phyloP scores from a whole-genome alignment of 1,284 basidiomycete genomes.

The Cryptococcus floricola region DNA sequence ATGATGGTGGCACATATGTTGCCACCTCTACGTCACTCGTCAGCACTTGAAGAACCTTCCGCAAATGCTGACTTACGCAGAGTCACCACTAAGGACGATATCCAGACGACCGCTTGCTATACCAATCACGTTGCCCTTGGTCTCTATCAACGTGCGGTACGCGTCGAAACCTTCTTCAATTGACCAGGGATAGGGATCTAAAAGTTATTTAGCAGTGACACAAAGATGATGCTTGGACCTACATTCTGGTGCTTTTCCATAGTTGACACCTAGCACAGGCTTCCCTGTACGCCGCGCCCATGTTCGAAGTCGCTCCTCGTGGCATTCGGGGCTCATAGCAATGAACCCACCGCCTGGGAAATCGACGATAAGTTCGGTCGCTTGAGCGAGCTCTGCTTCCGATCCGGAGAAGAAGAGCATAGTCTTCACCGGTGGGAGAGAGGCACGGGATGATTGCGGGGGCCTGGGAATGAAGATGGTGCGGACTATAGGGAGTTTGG shows the following conservation, averaged over 20 bases:
- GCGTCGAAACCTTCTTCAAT: constrained; percentile 91
- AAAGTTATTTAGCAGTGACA: constrained; percentile 1
- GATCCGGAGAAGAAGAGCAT: constrained; percentile 79
- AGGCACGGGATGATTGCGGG: constrained; percentile 65
- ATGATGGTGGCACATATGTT: constrained; percentile 77
- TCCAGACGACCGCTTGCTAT: constrained; percentile 66
- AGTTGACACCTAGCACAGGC: constrained; percentile 83
- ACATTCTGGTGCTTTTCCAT: constrained; percentile 96
- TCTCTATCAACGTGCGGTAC: constrained; percentile 76
- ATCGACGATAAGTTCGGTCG: constrained; percentile 81
- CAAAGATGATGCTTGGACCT: constrained; percentile 39
- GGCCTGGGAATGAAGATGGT: constrained; percentile 81
- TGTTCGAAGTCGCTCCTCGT: constrained; percentile 84
- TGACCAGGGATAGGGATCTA: constrained; percentile 91
- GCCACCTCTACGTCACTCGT: constrained; percentile 60
- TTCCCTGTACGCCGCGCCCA: constrained; percentile 78
- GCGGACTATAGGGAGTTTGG: constrained; percentile 61
- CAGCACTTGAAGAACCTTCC: not conserved
- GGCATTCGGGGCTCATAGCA: constrained; percentile 90
- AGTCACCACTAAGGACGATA: constrained; percentile 79
- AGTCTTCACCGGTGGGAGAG: constrained; percentile 66
- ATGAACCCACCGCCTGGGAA: constrained; percentile 95
- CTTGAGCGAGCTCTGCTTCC: constrained; percentile 61
- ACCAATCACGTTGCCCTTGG: constrained; percentile 73
- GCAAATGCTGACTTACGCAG: constrained; percentile 63